phyloP scores from a whole-genome alignment of 2,329 filamentous ascomycete genomes.

The Hymenoscyphus infarciens region DNA sequence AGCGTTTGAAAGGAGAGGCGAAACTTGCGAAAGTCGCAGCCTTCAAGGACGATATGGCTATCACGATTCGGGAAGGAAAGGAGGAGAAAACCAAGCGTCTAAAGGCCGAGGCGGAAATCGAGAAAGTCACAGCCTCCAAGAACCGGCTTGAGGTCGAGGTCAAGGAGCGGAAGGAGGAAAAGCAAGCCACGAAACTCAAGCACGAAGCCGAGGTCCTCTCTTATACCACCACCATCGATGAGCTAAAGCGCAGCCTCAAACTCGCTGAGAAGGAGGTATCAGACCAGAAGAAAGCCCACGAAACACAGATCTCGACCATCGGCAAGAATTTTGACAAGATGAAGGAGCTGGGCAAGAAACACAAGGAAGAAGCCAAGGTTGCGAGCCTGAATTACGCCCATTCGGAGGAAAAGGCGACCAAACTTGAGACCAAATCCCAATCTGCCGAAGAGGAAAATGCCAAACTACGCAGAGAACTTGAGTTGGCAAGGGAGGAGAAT shows the following conservation, averaged over 20 bases:
- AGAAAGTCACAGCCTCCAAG: background rate
- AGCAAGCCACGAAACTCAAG: background rate
- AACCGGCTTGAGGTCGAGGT: background rate
- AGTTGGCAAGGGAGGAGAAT: background rate
- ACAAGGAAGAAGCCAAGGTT: background rate
- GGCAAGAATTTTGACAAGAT: background rate
- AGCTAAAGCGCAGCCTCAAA: background rate
- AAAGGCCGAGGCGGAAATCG: background rate
- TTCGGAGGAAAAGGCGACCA: background rate
- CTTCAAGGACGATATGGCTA: no score
- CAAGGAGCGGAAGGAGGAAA: background rate
- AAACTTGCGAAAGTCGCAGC: no score
- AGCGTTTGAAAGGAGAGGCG: no score
- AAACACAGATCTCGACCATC: background rate
- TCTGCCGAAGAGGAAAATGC: background rate
- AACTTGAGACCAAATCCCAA: background rate
- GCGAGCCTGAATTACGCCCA: background rate
- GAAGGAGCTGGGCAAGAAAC: background rate
- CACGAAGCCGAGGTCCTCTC: background rate
- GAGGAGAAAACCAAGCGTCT: background rate
- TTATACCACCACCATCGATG: background rate
- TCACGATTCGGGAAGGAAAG: background rate
- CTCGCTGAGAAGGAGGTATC: background rate
- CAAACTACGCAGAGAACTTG: background rate
- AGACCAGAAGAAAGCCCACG: background rate